Base-by-base conservation (phyloP, 2,329 filamentous ascomycete genomes). In the Clarireedia paspali region DNA sequence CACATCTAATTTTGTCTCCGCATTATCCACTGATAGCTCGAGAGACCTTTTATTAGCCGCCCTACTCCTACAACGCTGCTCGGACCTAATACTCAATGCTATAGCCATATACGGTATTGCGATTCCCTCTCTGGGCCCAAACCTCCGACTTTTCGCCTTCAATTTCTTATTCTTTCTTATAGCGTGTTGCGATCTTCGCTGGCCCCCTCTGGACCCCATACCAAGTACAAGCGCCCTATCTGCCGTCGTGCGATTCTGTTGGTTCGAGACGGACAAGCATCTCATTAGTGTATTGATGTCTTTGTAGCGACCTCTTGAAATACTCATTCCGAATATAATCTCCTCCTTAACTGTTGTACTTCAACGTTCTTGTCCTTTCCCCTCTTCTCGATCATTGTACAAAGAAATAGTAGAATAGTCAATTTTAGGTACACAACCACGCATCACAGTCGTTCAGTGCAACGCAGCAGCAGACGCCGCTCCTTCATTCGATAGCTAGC, bases 21-120 rank as follows among this genome's bases (percentile, higher is more conserved):
- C 58, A 56, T 68, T 66, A 68, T 69, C 73, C 73, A 74, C 70
- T 73, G 68, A 73, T 69, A 74, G 68, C 64, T 66, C 70, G 68
- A 67, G 70, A 71, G 68, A 71, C 67, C 65, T 67, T 64, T 64
- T 60, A 64, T 69, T 75, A 74, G 71, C 71, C 73, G 73, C 73
- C 71, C 69, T 55, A 61, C 66, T 72, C 71, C 69, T 55, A 61
- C 66, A 62, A 61, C 46, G 61, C 58, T 60, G 30, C 59, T 57
- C 51, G 51, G 51, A 53, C 40, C 17, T 48, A 53, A 44, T 53
- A 26, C 36, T 60, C 53, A 62, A 62, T 62, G 62, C 65, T 62
- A 67, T 66, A 62, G 65, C 69, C 68, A 72, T 71, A 71, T 70
- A 70, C 71, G 64, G 65, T 68, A 67, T 63, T 65, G 60, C 20